Evolutionary conservation across 2,329 filamentous ascomycete genomes (phyloP).

Genomic region (Zymoseptoria ardabiliae): DNA sequence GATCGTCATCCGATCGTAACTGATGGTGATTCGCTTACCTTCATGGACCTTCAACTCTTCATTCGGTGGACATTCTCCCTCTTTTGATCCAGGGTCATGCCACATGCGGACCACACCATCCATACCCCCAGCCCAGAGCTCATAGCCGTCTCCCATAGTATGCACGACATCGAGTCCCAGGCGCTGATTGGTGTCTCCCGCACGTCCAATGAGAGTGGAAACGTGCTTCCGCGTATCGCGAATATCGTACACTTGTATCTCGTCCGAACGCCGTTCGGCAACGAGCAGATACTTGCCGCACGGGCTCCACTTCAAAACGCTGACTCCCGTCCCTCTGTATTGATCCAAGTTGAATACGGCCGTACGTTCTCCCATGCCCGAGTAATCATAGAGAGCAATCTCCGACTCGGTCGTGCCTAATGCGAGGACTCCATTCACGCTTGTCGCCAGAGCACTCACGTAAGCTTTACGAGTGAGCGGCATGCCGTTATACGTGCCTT

Average conservation of each 20-base stretch:
- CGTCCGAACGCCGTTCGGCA: constrained; percentile 50
- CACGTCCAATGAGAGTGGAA: constrained; percentile 40
- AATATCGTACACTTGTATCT: constrained; percentile 52
- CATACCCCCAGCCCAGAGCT: constrained; percentile 53
- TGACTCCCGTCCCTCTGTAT: constrained; percentile 46
- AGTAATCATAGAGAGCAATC: constrained; percentile 48
- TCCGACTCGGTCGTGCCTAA: constrained; percentile 52
- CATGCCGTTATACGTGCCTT: constrained; percentile 32
- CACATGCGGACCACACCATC: constrained; percentile 46
- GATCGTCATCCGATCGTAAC: not conserved
- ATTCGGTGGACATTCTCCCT: constrained; percentile 37
- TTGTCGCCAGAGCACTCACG: constrained; percentile 46
- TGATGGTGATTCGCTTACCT: constrained; percentile 8
- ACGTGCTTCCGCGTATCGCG: constrained; percentile 47
- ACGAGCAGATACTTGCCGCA: constrained; percentile 53
- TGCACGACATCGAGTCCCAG: constrained; percentile 47
- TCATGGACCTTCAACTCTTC: constrained; percentile 40
- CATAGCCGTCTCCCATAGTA: constrained; percentile 34
- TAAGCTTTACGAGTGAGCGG: constrained; percentile 49
- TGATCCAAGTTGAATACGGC: constrained; percentile 39
- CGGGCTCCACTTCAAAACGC: constrained; percentile 50
- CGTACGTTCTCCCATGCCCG: constrained; percentile 43
- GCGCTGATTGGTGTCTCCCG: constrained; percentile 47
- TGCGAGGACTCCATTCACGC: constrained; percentile 45
- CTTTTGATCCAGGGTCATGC: constrained; percentile 37